Conservation (phyloP, 2,329 filamentous ascomycete species). For the Neurospora crassa region DNA sequence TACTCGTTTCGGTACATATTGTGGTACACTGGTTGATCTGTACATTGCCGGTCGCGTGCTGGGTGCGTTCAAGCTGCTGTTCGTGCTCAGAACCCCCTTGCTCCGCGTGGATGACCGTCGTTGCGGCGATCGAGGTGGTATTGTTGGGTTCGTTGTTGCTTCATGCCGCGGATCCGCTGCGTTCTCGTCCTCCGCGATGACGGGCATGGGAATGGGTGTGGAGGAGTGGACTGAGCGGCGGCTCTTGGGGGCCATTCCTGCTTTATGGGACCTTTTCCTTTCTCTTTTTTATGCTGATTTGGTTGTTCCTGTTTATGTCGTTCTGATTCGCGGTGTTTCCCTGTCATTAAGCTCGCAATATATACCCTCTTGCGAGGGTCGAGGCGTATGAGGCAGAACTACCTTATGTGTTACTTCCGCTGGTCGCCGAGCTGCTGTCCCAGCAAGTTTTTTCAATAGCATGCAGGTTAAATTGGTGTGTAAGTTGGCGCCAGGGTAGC, state of each 20-base stretch:
- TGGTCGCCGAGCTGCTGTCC: not conserved
- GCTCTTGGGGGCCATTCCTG: constrained; percentile 6
- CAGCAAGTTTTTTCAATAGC: not conserved
- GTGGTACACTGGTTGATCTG: not conserved
- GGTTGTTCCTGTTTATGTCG: not conserved
- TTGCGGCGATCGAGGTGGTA: not conserved
- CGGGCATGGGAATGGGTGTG: constrained; percentile 4
- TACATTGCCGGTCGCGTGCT: constrained; percentile 1
- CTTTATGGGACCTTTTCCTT: not conserved
- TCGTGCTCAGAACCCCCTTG: not conserved
- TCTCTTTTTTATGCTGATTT: not conserved
- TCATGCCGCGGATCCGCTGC: not conserved
- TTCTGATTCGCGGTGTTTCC: not conserved
- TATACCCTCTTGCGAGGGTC: not conserved
- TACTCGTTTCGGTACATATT: not conserved
- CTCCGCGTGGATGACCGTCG: not conserved
- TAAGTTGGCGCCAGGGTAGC: not conserved
- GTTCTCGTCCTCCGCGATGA: constrained; percentile 5
- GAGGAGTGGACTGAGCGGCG: constrained; percentile 2
- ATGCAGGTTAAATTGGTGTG: not conserved
- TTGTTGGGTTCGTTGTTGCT: not conserved
- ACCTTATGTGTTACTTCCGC: not conserved
- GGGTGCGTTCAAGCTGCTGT: constrained; percentile 6
- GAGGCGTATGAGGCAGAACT: not conserved
- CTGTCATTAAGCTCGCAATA: not conserved